Conservation (phyloP, 2,329 filamentous ascomycete species). For the Fusarium haematococcum region DNA sequence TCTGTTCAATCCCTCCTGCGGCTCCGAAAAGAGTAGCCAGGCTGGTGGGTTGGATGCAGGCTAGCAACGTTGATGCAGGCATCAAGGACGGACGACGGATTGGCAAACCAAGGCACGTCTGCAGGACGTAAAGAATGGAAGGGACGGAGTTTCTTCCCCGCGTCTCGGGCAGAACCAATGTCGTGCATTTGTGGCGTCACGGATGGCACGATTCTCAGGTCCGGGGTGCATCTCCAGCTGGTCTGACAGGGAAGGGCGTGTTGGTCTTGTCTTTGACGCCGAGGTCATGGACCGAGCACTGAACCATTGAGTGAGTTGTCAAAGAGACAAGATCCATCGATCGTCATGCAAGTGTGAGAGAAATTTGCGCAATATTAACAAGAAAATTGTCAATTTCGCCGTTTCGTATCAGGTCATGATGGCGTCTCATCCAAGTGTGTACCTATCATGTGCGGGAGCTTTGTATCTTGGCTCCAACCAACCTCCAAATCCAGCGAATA, state of each 20-base stretch:
- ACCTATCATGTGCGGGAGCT: constrained; percentile 15
- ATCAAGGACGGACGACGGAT: not conserved
- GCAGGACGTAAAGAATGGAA: constrained; percentile 14
- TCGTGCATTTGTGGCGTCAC: constrained; percentile 42
- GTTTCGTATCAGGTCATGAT: constrained; percentile 40
- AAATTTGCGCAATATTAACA: constrained; percentile 21
- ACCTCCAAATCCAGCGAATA: constrained; percentile 18
- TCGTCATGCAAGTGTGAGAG: constrained; percentile 11
- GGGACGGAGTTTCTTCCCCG: constrained; percentile 17
- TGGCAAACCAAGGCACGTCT: constrained; percentile 32
- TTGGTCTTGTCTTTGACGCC: constrained; percentile 15
- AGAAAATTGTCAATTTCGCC: constrained; percentile 35
- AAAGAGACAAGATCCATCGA: constrained; percentile 5
- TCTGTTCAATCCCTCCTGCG: not conserved
- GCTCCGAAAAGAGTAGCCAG: not conserved
- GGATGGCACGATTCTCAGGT: constrained; percentile 43
- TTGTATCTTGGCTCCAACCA: constrained; percentile 13
- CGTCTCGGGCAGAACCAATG: not conserved
- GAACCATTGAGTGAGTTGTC: constrained; percentile 27
- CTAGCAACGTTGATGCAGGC: not conserved
- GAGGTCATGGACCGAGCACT: constrained; percentile 8
- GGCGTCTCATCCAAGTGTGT: constrained; percentile 35
- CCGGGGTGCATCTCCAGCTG: constrained; percentile 33
- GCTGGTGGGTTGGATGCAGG: not conserved
- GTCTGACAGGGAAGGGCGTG: constrained; percentile 26